Evolutionary conservation across 306 rosid genomes (phyloP).

Genomic region (Dryas drummondii): DNA sequence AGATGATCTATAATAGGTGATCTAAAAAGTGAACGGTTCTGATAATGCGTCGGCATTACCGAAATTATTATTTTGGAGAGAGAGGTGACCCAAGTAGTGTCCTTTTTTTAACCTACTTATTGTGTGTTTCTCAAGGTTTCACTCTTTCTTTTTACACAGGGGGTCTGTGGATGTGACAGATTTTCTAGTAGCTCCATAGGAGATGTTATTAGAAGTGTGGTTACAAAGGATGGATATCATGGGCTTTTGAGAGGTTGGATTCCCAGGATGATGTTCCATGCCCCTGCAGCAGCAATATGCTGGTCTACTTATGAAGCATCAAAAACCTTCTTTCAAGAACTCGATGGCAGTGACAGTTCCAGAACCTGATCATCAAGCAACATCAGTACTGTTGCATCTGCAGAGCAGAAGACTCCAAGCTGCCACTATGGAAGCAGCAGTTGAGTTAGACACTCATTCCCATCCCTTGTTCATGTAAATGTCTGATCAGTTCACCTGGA

Average conservation of each 20-base stretch:
- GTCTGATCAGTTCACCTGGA: neutral
- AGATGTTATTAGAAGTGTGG: conserved; percentile 36
- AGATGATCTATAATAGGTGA: too few species aligned
- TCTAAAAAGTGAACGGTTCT: too few species aligned
- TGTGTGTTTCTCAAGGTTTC: conserved; percentile 2
- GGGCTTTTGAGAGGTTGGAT: conserved; percentile 52
- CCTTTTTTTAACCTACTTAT: neutral
- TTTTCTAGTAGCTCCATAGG: conserved; percentile 46
- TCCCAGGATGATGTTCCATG: conserved; percentile 61
- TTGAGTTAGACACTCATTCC: neutral
- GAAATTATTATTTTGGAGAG: too few species aligned
- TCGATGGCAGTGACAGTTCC: conserved; percentile 4
- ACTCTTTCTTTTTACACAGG: conserved; percentile 27
- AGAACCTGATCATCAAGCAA: neutral
- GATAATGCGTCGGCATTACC: too few species aligned
- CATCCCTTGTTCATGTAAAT: neutral
- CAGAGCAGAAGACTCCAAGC: neutral
- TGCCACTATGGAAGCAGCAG: neutral
- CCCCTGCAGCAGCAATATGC: conserved; percentile 68
- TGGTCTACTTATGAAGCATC: conserved; percentile 68
- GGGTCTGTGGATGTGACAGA: conserved; percentile 51
- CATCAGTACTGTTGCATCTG: neutral
- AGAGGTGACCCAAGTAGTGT: too few species aligned
- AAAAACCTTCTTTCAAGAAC: conserved; percentile 47
- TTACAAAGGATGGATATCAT: conserved; percentile 44